phyloP scores from a whole-genome alignment of 1,284 basidiomycete species.

The Stereum hirsutum region DNA sequence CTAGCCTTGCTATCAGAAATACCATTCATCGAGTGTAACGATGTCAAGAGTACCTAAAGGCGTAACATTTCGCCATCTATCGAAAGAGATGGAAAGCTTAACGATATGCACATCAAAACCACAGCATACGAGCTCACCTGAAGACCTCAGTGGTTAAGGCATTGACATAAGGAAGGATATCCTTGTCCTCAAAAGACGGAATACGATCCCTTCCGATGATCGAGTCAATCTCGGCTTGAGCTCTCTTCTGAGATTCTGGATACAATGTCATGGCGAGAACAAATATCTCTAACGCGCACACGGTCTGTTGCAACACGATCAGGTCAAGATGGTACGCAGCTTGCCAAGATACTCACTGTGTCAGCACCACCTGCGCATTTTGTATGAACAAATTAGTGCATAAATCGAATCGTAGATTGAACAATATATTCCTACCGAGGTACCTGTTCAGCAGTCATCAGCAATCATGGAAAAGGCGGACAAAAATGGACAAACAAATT shows the following conservation, averaged over 20 bases:
- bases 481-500: too few relatives aligned
- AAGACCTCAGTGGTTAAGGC: conserved; percentile 12
- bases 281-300: conserved; percentile 9
- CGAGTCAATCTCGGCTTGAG: conserved; percentile 11
- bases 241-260: conserved; percentile 9
- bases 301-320: conserved; percentile 3
- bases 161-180: conserved; percentile 9
- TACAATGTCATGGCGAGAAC: conserved; percentile 13
- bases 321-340: neutral
- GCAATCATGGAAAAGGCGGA: too few relatives aligned
- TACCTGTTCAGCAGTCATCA: too few relatives aligned
- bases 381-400: too few relatives aligned
- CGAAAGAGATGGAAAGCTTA: neutral
- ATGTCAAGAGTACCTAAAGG: neutral
- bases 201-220: conserved; percentile 10
- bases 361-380: conserved; percentile 9
- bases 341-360: conserved; percentile 5
- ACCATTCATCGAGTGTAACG: neutral
- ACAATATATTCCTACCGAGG: too few relatives aligned
- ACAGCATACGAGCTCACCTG: conserved; percentile 11
- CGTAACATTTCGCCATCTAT: neutral
- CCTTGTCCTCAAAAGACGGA: conserved; percentile 9
- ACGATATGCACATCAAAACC: conserved; percentile 1
- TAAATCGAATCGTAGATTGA: too few relatives aligned
- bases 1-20: neutral